Evolutionary conservation across 768 basidiomycete genomes (phyloP).

Genomic region (Gautieria morchelliformis): DNA sequence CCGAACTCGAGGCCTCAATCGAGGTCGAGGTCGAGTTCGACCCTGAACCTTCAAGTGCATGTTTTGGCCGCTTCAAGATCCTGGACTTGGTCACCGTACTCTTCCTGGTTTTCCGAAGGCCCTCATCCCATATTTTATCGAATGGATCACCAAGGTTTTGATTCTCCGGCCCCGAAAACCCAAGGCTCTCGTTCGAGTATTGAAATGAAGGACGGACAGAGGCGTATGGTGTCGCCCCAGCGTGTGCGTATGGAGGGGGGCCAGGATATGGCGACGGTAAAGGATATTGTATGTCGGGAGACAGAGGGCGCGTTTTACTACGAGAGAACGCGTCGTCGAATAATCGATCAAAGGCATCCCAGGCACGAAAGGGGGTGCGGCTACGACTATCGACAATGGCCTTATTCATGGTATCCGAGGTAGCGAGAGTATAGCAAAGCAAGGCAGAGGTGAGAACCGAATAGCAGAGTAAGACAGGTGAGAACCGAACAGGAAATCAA

Average conservation of each 20-base stretch:
- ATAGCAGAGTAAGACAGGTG: not conserved
- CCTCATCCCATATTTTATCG: not conserved
- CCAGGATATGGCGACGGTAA: not conserved
- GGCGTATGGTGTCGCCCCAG: conserved; percentile 2
- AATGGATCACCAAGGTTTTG: not conserved
- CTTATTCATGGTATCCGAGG: not conserved
- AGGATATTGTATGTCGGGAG: not conserved
- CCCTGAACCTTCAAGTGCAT: not conserved
- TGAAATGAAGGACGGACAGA: not conserved
- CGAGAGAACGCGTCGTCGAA: conserved; percentile 8
- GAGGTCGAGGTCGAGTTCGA: not conserved
- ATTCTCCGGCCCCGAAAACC: not conserved
- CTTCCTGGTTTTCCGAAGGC: not conserved
- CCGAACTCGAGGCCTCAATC: not conserved
- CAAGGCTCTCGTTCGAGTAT: not conserved
- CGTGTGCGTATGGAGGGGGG: not conserved
- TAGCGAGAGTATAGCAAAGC: not conserved
- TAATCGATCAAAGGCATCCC: conserved; percentile 8
- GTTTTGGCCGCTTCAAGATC: not conserved
- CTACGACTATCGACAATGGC: not conserved
- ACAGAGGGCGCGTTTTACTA: not conserved
- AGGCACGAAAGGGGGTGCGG: not conserved
- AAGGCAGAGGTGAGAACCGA: not conserved
- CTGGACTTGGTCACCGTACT: not conserved
- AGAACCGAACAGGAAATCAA: not conserved